Evolutionary conservation across 2,329 filamentous ascomycete species (phyloP), one percentile per base, ranked within the genome.

Genomic region (Alternaria postmessia): DNA sequence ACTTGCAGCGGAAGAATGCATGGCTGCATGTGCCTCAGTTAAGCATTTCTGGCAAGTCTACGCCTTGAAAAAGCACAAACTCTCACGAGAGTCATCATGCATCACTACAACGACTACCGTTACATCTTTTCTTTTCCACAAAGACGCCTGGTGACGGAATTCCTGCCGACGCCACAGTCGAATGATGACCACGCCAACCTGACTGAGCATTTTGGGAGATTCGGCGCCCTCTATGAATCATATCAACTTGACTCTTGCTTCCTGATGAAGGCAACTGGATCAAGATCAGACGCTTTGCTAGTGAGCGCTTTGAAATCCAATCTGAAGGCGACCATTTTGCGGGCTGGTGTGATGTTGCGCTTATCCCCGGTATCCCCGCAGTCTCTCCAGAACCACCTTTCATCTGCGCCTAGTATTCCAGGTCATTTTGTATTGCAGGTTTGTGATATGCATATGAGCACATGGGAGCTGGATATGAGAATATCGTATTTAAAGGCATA

Each of bases 301-400:
- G 16, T n/a, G 11, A 49, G 28, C 16, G 56, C 52, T 57, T 60
- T 51, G 56, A 60, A 61, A 54, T 57, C 28, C 9, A 28, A 26
- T 51, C 38, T 43, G n/a, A 20, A 20, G 24, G 22, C 14, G 22
- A 41, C 38, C 9, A 36, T 39, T 9, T 20, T 20, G 30, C n/a
- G 24, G 28, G 43, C 26, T 56, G 24, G 28, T 53, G 43, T 34
- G 12, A 38, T 57, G 38, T 41, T 44, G 26, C 42, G 39, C 47
- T 55, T 63, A 63, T 49, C 54, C 55, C 62, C 62, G 59, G 9
- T 62, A 64, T 43, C 18, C 54, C 59, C 62, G 56, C 36, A 20
- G 49, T n/a, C 47, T 7, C 36, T 26, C 18, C 18, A 9, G 16
- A 51, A 7, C 30, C 28, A 34, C 18, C 32, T 30, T 18, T 7